Evolutionary conservation across 1,139 yeast species (phyloP), one percentile per base, ranked within the genome.

Genomic region (Hansenula anomala): DNA sequence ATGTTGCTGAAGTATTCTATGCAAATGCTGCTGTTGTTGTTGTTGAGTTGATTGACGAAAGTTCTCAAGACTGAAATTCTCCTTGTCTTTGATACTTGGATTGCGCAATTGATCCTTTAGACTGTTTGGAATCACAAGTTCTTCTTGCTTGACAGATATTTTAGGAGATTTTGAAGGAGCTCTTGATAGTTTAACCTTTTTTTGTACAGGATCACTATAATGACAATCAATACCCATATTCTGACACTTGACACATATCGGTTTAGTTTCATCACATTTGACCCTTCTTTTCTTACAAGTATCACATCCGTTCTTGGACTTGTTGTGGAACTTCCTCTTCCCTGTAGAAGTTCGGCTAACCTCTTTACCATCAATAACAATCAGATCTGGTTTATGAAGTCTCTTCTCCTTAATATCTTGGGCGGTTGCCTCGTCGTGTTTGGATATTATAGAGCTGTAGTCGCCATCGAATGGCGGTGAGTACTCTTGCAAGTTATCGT

Each of bases 231-330:
- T 67, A 29, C 82, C 82, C 76, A 89, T 74, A 48, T 85, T 80
- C 41, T 69, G 63, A 60, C 97, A 90, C 61, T 88, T 88, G 23
- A 68, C 69, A 60, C 97, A 90, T 14, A 67, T 58, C 0, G 97
- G 97, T 49, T 79, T 83, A 0, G 70, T 67, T 59, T 90, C 97
- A 59, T 90, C 97, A 67, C 97, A 90, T 58, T 90, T 90, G 34
- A 90, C 96, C 39, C 97, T 67, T 51, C 97, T 73, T 49, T 77
- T 73, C 56, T 90, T 90, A 62, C 97, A 90, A 1, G 95, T 86
- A 32, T 80, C 74, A 60, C 97, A 90, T 0, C 97, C 97, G 37
- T 78, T 76, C 43, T 95, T 72, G 26, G 95, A 85, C 61, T 90
- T 90, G 46, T 80, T 86, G 56, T 90, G 97, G 58, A 79, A 84